These are phyloP conservation scores for Ilyonectria destructans DNA, from an alignment of 2,329 filamentous ascomycete species.

Conservation along the genomic window DNA sequence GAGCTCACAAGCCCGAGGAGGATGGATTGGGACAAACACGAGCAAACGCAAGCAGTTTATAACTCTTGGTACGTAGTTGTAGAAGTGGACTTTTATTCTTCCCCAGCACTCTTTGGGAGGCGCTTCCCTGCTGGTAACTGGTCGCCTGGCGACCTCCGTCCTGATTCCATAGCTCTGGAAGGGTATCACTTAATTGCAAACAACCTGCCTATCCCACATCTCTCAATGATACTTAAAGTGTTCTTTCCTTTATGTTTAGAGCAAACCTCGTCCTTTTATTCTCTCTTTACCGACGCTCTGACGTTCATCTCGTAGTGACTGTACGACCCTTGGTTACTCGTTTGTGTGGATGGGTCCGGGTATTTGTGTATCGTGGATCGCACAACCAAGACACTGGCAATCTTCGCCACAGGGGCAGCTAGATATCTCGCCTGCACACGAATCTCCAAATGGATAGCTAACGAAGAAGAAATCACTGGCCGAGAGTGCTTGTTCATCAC, in stretches of 20 bases:
- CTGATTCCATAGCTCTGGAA: slow-evolving; percentile 20
- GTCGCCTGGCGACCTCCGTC: slow-evolving; percentile 1
- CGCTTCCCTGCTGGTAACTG: background rate
- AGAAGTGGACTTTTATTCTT: slow-evolving; percentile 1
- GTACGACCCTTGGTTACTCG: slow-evolving; percentile 25
- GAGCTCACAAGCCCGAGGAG: background rate
- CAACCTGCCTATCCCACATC: slow-evolving; percentile 13
- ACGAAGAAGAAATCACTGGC: slow-evolving; percentile 74
- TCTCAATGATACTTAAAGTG: background rate
- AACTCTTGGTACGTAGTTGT: background rate
- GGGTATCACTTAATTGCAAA: slow-evolving; percentile 31
- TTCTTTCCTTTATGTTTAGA: background rate
- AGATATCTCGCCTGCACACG: slow-evolving; percentile 65
- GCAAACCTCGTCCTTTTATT: background rate
- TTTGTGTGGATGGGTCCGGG: slow-evolving; percentile 36
- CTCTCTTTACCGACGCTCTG: background rate
- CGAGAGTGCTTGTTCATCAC: slow-evolving; percentile 68
- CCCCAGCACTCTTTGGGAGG: background rate
- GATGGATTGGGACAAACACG: background rate
- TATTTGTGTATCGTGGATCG: slow-evolving; percentile 71
- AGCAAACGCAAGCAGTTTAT: no score
- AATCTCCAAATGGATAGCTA: slow-evolving; percentile 65
- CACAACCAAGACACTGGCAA: slow-evolving; percentile 72
- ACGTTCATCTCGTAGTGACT: background rate
- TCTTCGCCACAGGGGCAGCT: slow-evolving; percentile 74